These are phyloP conservation scores for Yamadazyma aaseri DNA, from an alignment of 1,139 yeast genomes.

Conservation along the genomic window DNA sequence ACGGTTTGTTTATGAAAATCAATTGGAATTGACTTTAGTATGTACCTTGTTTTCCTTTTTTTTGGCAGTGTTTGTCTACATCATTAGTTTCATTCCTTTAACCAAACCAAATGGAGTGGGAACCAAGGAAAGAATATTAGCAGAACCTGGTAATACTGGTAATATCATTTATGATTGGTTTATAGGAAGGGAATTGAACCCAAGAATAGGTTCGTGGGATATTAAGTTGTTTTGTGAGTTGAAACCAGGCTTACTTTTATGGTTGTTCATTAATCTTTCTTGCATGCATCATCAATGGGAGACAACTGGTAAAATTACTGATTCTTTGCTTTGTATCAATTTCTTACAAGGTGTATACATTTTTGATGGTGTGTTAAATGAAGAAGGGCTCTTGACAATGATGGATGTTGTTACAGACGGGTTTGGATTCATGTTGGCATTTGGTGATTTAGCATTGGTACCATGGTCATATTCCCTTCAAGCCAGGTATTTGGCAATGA, in stretches of 20 bases:
- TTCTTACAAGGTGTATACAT: constrained; percentile 77
- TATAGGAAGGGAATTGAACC: constrained; percentile 94
- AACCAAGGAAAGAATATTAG: constrained; percentile 68
- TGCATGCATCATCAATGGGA: constrained; percentile 81
- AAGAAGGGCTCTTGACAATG: constrained; percentile 87
- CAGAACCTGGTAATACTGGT: constrained; percentile 85
- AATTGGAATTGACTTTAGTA: constrained; percentile 62
- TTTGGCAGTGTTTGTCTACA: constrained; percentile 65
- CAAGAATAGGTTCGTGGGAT: constrained; percentile 82
- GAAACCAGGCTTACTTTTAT: constrained; percentile 89
- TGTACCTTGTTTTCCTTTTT: constrained; percentile 62
- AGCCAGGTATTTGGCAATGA: constrained; percentile 62
- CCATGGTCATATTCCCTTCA: constrained; percentile 92
- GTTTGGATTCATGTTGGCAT: constrained; percentile 91
- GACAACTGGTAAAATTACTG: constrained; percentile 57
- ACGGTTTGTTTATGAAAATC: constrained; percentile 67
- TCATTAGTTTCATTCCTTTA: constrained; percentile 64
- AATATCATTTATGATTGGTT: constrained; percentile 85
- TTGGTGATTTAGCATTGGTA: constrained; percentile 92
- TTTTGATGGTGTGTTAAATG: constrained; percentile 89
- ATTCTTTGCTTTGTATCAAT: constrained; percentile 70
- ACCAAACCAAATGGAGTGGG: constrained; percentile 48
- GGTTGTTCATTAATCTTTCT: constrained; percentile 78
- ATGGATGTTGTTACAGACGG: constrained; percentile 97
- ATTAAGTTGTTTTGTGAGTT: constrained; percentile 89